phyloP scores from a whole-genome alignment of 441 rosid species.

The Omphalea diandra region DNA sequence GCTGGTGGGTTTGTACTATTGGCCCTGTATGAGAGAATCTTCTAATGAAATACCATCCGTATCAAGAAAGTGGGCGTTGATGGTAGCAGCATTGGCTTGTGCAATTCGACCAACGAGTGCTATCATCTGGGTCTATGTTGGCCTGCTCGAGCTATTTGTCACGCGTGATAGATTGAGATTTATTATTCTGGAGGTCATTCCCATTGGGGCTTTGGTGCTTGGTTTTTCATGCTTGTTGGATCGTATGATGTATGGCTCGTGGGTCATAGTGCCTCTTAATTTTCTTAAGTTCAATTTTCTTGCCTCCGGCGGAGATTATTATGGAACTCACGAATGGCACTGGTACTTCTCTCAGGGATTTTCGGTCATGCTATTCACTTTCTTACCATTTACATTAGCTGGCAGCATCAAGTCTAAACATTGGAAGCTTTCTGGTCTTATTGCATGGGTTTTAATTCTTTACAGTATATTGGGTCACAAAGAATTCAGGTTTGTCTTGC shows the following conservation, averaged over 20 bases:
- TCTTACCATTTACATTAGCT: conserved; percentile 64
- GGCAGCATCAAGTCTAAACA: conserved; percentile 59
- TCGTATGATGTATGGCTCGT: conserved; percentile 72
- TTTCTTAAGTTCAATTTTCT: conserved; percentile 93
- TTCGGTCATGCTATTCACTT: conserved; percentile 81
- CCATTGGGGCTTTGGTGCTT: conserved; percentile 72
- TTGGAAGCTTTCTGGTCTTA: conserved; percentile 73
- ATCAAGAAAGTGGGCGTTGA: conserved; percentile 73
- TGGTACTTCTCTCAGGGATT: conserved; percentile 98
- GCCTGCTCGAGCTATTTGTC: conserved; percentile 62
- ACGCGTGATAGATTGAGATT: conserved; percentile 50
- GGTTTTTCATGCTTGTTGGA: conserved; percentile 65
- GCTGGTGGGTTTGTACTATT: conserved; percentile 70
- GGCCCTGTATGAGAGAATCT: conserved; percentile 75
- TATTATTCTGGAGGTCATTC: conserved; percentile 58
- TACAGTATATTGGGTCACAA: conserved; percentile 86
- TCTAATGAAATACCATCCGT: conserved; percentile 34
- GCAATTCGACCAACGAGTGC: conserved; percentile 91
- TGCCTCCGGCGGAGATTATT: conserved; percentile 90
- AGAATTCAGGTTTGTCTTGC: conserved; percentile 96
- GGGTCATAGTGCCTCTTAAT: conserved; percentile 88
- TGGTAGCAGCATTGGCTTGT: conserved; percentile 77
- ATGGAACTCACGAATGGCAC: conserved; percentile 97
- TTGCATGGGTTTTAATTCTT: conserved; percentile 70
- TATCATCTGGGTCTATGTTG: conserved; percentile 82